Conservation (phyloP, 2,329 filamentous ascomycete species). For the Sarocladium oryzae region DNA sequence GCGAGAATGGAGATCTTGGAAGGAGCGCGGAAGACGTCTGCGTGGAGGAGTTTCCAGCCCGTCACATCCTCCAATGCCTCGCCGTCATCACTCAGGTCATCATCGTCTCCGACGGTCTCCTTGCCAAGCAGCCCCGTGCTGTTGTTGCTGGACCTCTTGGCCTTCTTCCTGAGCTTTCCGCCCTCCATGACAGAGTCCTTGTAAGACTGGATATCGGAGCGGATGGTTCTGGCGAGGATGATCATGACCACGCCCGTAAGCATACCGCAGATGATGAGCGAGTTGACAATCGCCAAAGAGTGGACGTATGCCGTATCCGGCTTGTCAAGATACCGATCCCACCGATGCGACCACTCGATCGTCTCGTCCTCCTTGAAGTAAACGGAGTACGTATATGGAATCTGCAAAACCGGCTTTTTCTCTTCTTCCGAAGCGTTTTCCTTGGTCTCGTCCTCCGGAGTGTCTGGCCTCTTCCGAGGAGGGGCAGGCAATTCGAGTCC, state of each 20-base stretch:
- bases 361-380: slow-evolving; percentile 80
- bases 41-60: slow-evolving; percentile 83
- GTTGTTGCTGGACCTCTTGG: slow-evolving; percentile 41
- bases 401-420: slow-evolving; percentile 59
- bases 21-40: slow-evolving; percentile 78
- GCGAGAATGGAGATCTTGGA: slow-evolving; percentile 65
- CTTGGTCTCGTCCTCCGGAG: background rate
- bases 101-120: slow-evolving; percentile 43
- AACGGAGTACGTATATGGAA: slow-evolving; percentile 84
- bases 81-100: slow-evolving; percentile 49
- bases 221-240: slow-evolving; percentile 72
- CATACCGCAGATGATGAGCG: slow-evolving; percentile 72
- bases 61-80: slow-evolving; percentile 70
- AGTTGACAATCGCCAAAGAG: slow-evolving; percentile 85
- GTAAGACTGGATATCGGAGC: slow-evolving; percentile 66
- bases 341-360: slow-evolving; percentile 76
- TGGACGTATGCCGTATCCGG: slow-evolving; percentile 73
- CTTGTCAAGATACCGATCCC: slow-evolving; percentile 87
- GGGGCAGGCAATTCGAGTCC: slow-evolving; percentile 64
- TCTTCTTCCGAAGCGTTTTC: slow-evolving; percentile 49
- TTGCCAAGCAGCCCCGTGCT: slow-evolving; percentile 54
- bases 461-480: slow-evolving; percentile 51
- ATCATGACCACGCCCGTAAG: slow-evolving; percentile 74
- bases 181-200: slow-evolving; percentile 61
- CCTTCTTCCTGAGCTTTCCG: slow-evolving; percentile 48